Conservation (phyloP, 352 stramenopile species). For the Pythium vanterpoolii region DNA sequence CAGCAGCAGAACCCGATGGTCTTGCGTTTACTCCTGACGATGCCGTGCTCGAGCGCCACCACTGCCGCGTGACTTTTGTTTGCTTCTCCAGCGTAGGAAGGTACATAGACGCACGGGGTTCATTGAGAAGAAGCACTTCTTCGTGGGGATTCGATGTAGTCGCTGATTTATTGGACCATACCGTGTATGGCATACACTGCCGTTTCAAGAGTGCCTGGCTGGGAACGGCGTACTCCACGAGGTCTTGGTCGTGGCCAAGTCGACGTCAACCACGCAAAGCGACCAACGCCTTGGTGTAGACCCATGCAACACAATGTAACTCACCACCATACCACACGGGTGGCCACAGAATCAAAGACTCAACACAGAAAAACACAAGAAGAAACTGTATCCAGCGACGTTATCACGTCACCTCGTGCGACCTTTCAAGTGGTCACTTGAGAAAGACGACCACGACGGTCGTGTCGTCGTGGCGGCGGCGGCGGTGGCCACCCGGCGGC, state of each 20-base stretch:
- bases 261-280: too few relatives aligned
- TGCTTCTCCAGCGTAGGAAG: constrained; percentile 65
- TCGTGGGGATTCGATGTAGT: constrained; percentile 71
- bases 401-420: not conserved
- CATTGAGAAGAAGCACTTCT: constrained; percentile 44
- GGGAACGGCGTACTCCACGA: constrained; percentile 66
- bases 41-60: constrained; percentile 79
- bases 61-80: constrained; percentile 72
- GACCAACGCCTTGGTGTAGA: too few relatives aligned
- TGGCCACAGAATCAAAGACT: too few relatives aligned
- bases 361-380: too few relatives aligned
- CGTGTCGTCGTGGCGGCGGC: constrained; percentile 91
- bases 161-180: constrained; percentile 69
- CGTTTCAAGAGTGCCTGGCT: constrained; percentile 47
- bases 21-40: constrained; percentile 81
- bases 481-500: constrained; percentile 73
- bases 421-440: constrained; percentile 28
- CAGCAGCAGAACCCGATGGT: too few relatives aligned
- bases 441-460: constrained; percentile 91
- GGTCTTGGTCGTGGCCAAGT: constrained; percentile 63
- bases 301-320: too few relatives aligned
- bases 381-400: not conserved
- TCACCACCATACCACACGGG: too few relatives aligned
- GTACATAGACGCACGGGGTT: constrained; percentile 60
- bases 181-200: too few relatives aligned